These are phyloP conservation scores for Ganoderma meredithae DNA, from an alignment of 1,284 basidiomycete genomes.

Conservation along the genomic window DNA sequence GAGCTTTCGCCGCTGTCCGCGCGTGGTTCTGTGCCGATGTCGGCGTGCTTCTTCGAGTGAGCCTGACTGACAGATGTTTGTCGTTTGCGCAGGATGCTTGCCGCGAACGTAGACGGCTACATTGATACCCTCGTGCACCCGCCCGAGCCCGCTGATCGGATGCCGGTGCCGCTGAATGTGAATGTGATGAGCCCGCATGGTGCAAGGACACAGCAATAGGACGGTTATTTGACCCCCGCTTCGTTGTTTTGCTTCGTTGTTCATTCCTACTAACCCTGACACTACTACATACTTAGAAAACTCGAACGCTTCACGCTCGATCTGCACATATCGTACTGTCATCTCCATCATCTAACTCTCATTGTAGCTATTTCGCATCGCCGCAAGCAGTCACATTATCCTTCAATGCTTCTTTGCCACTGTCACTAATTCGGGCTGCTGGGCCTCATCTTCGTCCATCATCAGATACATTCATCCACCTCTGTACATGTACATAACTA, in stretches of 20 bases:
- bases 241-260: not conserved
- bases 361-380: slow-evolving; percentile 1
- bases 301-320: not conserved
- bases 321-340: not conserved
- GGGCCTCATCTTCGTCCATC: not conserved
- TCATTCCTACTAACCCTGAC: not conserved
- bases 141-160: slow-evolving; percentile 27
- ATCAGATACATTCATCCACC: not conserved
- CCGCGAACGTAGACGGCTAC: slow-evolving; percentile 32
- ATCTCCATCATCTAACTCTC: not conserved
- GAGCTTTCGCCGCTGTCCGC: not conserved
- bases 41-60: not conserved
- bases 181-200: slow-evolving; percentile 1
- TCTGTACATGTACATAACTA: not conserved
- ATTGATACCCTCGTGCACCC: slow-evolving; percentile 33
- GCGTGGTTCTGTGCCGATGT: not conserved
- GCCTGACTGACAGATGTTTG: slow-evolving; percentile 9
- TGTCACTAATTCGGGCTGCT: not conserved
- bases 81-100: slow-evolving; percentile 19
- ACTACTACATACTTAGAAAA: slow-evolving; percentile 3
- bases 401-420: not conserved
- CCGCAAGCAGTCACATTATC: not conserved
- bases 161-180: slow-evolving; percentile 5
- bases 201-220: slow-evolving; percentile 25
- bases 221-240: not conserved